Percentiles rank a stretch among this genome's conserved stretches.
Evolutionary conservation across 2,329 filamentous ascomycete genomes (phyloP).

Genomic region (Lachnellula cervina): DNA sequence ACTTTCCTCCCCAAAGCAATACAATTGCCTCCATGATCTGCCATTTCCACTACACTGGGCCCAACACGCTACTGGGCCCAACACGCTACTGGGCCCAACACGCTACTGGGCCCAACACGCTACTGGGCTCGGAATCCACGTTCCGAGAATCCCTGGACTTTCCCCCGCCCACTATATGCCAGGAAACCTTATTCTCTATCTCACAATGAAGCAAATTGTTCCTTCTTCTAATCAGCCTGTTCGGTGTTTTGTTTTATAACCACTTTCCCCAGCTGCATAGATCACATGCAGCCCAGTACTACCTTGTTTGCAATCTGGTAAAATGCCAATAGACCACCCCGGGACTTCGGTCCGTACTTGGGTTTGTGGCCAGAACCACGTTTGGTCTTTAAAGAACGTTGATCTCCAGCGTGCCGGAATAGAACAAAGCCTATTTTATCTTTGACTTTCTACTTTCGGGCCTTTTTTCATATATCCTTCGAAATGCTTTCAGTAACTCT

Average conservation of each 20-base stretch:
- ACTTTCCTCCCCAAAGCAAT: too few relatives aligned
- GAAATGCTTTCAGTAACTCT: constrained; percentile 3
- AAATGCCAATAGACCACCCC: constrained; percentile 14
- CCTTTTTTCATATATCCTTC: background rate
- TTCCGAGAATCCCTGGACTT: background rate
- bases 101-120: background rate
- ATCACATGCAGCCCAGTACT: background rate
- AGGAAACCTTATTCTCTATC: background rate
- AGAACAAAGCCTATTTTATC: constrained; percentile 4
- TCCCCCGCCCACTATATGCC: background rate
- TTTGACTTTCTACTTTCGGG: background rate
- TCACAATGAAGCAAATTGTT: background rate
- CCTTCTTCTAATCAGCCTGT: constrained; percentile 4
- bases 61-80: background rate
- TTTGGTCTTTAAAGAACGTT: background rate
- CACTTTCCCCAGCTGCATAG: background rate
- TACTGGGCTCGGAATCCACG: constrained; percentile 2
- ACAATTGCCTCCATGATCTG: too few relatives aligned
- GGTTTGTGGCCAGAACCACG: background rate
- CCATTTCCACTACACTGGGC: background rate
- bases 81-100: too few relatives aligned
- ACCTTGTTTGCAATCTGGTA: constrained; percentile 11
- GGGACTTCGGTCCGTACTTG: constrained; percentile 12
- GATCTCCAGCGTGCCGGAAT: background rate
- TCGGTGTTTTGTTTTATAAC: background rate